Evolutionary conservation across 306 rosid species (phyloP).

Genomic region (Fragaria nilgerrensis): DNA sequence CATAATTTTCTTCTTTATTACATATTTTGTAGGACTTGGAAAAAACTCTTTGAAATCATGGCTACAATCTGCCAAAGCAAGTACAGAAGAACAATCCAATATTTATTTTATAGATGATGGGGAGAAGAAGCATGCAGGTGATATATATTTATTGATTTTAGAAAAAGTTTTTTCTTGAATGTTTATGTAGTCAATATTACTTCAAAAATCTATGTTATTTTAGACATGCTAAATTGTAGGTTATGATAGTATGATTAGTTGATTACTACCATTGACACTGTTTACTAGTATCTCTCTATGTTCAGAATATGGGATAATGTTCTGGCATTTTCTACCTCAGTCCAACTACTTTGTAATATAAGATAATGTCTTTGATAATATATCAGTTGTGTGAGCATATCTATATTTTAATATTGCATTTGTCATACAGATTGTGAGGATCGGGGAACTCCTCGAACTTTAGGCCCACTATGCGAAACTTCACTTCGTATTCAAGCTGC

Average conservation of each 20-base stretch:
- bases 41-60: constrained; percentile 63
- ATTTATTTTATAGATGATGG: constrained; percentile 2
- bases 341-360: neutral
- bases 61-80: constrained; percentile 60
- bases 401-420: neutral
- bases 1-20: constrained; percentile 19
- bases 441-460: constrained; percentile 31
- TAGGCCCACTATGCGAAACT: constrained; percentile 28
- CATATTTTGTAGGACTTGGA: constrained; percentile 37
- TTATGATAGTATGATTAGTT: neutral
- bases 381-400: neutral
- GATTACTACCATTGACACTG: neutral
- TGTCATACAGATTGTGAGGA: constrained; percentile 42
- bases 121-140: constrained; percentile 34
- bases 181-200: neutral
- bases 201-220: neutral
- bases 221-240: neutral
- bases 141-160: neutral
- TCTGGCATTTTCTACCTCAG: neutral
- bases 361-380: neutral
- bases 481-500: constrained; percentile 34
- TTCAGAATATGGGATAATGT: neutral
- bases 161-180: neutral
- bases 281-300: neutral
- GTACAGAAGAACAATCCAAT: constrained; percentile 31